Conservation (phyloP, 495 filamentous ascomycete species). For the Talaromyces liani region DNA sequence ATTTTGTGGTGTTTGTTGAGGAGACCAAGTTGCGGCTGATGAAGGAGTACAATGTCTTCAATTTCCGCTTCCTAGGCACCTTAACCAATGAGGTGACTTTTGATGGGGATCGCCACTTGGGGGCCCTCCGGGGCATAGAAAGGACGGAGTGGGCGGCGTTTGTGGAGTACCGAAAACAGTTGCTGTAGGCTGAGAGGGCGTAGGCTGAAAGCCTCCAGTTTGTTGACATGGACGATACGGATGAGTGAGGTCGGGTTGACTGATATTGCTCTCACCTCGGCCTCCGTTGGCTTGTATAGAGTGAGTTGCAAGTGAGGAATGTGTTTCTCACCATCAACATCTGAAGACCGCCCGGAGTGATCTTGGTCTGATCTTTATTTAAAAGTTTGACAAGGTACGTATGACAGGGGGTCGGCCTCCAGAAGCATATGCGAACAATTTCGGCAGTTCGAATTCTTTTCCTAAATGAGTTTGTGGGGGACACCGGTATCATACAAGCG, state of each 20-base stretch:
- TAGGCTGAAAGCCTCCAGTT: neutral
- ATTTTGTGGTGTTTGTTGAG: neutral
- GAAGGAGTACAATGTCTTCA: neutral
- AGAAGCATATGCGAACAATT: neutral
- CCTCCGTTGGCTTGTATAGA: neutral
- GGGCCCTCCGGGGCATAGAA: neutral
- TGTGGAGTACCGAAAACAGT: neutral
- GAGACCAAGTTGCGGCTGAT: neutral
- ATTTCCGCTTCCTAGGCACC: constrained; percentile 3
- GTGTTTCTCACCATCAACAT: neutral
- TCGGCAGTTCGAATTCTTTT: neutral
- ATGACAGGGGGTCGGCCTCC: neutral
- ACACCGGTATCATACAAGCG: neutral
- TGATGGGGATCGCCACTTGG: neutral
- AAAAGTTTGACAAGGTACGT: neutral
- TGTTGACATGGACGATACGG: neutral
- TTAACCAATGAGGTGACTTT: neutral
- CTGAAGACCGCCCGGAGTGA: neutral
- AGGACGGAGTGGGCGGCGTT: neutral
- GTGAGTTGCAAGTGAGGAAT: neutral
- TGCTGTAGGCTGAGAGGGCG: neutral
- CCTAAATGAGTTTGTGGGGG: neutral
- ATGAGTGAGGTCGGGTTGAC: neutral
- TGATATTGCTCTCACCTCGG: neutral
- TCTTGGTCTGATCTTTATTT: neutral